Evolutionary conservation across 2,329 filamentous ascomycete species (phyloP), one percentile per base, ranked within the genome.

Genomic region (Trichoderma atroviride): DNA sequence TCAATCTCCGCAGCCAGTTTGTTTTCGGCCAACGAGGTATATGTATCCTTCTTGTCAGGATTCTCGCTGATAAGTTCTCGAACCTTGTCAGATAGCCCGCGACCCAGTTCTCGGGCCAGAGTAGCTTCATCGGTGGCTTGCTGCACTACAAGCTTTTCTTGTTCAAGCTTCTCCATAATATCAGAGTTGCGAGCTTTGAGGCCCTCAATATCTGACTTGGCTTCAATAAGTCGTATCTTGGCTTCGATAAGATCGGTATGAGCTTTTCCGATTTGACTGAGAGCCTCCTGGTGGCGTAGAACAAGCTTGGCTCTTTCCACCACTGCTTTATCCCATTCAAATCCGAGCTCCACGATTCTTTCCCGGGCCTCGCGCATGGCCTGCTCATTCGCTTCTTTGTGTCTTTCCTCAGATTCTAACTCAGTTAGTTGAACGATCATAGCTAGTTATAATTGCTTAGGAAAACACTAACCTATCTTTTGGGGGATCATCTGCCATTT

Each of bases 161-260:
- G 76, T 27, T 86, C 82, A 4, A 91, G 81, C 55, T 80, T 79
- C 53, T 82, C 76, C 67, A 85, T 83, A 69, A 93, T 87, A 59
- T 87, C 83, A 10, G 78, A 74, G 73, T 93, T 93, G 69, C 89
- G 89, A 19, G 83, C 82, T 74, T 88, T 87, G n/a, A 97, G 83
- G 6, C 87, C 87, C 56, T 88, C 84, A 3, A 91, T 79, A 75
- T 99, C 96, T 0, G 94, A 97, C n/a, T 84, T 79, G 1, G 93
- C 94, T 82, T 99, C 96, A 35, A 96, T 86, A 0, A 87, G 81
- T 71, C 89, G 85, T 56, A 97, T 84, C 73, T 92, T 87, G 2
- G 87, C 88, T 74, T 94, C 89, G 19, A 94, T 79, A 13, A 93
- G 81, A 16, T 86, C 85, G 57, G 90, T 84, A 64, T 92, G 88